phyloP scores from a whole-genome alignment of 2,329 filamentous ascomycete genomes.

The Exophiala sp. region DNA sequence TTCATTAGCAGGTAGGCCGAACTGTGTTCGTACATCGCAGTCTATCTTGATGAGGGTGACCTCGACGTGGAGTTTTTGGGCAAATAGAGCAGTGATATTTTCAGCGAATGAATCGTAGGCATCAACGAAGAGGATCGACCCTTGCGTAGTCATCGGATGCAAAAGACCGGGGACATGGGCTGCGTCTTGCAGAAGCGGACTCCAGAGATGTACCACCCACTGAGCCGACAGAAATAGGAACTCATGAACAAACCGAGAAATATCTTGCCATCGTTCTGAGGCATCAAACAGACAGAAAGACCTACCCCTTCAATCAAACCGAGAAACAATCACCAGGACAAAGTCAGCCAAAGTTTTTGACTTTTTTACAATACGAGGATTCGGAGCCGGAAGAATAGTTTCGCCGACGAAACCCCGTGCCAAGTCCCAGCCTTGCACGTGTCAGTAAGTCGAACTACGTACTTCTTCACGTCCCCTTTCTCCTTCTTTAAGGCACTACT shows the following conservation, averaged over 20 bases:
- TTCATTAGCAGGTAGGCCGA: conserved; percentile 27
- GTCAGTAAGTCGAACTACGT: not conserved
- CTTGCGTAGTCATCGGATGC: conserved; percentile 8
- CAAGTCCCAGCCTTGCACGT: conserved; percentile 6
- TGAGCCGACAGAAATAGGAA: not conserved
- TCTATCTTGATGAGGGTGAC: conserved; percentile 71
- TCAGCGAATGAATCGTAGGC: conserved; percentile 96
- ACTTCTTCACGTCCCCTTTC: not conserved
- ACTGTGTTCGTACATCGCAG: conserved; percentile 43
- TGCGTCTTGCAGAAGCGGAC: not conserved
- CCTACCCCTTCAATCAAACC: not conserved
- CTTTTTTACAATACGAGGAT: not conserved
- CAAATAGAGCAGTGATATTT: conserved; percentile 80
- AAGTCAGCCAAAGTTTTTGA: not conserved
- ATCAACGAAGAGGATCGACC: conserved; percentile 71
- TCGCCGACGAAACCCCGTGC: not conserved
- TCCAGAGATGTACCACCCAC: not conserved
- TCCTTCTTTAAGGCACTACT: not conserved
- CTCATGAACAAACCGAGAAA: too few relatives aligned
- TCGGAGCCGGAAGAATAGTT: not conserved
- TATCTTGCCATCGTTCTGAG: too few relatives aligned
- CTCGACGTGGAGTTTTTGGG: conserved; percentile 60
- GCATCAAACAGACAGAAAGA: not conserved
- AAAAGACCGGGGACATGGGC: not conserved
- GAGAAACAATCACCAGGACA: not conserved